A percentile compares a stretch with the other conserved stretches of the same genome.
Evolutionary conservation across 2,329 filamentous ascomycete genomes (phyloP).

Genomic region (Pseudogymnoascus sp.): DNA sequence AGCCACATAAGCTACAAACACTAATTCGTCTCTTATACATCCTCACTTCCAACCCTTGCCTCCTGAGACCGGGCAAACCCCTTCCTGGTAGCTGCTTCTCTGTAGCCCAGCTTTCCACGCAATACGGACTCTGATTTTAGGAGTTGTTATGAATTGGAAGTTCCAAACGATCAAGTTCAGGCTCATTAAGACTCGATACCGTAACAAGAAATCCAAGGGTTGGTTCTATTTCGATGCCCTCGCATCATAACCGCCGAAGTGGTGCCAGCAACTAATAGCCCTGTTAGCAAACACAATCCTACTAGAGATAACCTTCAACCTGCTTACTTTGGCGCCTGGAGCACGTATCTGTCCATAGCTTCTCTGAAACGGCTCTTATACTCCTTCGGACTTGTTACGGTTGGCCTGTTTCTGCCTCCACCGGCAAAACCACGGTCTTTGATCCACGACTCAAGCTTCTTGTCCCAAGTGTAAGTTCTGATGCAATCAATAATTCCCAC

Average conservation of each 20-base stretch:
- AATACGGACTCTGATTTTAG: neutral
- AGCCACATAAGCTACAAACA: neutral
- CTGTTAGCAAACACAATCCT: neutral
- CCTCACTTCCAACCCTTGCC: neutral
- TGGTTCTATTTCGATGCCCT: neutral
- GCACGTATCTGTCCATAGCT: slow-evolving; percentile 80
- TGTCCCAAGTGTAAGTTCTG: slow-evolving; percentile 97
- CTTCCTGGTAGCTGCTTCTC: neutral
- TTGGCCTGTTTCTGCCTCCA: slow-evolving; percentile 73
- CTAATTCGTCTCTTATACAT: neutral
- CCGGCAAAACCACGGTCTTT: slow-evolving; percentile 84
- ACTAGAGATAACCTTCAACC: neutral
- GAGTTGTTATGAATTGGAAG: neutral
- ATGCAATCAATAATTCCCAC: slow-evolving; percentile 99
- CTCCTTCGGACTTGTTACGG: slow-evolving; percentile 90
- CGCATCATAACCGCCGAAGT: slow-evolving; percentile 37
- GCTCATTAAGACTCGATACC: neutral
- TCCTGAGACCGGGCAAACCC: neutral
- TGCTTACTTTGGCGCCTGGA: slow-evolving; percentile 21
- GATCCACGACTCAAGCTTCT: slow-evolving; percentile 99
- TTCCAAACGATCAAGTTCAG: neutral
- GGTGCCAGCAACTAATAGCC: slow-evolving; percentile 57
- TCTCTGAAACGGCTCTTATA: slow-evolving; percentile 94
- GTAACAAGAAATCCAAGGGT: neutral
- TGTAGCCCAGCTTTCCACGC: neutral